Evolutionary conservation across 2,329 filamentous ascomycete genomes (phyloP).

Genomic region (Penicillium sp.): DNA sequence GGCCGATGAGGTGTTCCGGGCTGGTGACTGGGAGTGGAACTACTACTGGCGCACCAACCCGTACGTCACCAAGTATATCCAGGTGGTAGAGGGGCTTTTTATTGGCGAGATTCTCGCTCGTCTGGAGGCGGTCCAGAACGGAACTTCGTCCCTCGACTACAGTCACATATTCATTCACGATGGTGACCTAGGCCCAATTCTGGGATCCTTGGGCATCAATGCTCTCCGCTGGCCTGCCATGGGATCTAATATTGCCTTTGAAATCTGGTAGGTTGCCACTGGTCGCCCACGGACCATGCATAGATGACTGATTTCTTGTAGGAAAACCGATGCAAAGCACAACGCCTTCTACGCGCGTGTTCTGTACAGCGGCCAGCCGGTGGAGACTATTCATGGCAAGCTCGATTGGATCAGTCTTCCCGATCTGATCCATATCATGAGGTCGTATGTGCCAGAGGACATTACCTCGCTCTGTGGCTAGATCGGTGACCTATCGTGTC

Average conservation of each 20-base stretch:
- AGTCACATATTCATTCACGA: constrained; percentile 41
- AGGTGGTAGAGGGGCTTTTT: constrained; percentile 38
- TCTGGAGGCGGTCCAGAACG: constrained; percentile 29
- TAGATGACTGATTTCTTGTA: constrained; percentile 3
- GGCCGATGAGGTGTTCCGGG: constrained; percentile 40
- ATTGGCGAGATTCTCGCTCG: constrained; percentile 37
- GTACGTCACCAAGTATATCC: constrained; percentile 38
- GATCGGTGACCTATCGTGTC: no score
- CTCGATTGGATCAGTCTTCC: constrained; percentile 32
- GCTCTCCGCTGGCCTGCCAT: constrained; percentile 42
- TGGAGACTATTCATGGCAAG: constrained; percentile 30
- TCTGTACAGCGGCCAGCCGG: constrained; percentile 31
- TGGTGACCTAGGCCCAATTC: constrained; percentile 38
- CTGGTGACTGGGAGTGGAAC: constrained; percentile 45
- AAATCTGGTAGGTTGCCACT: constrained; percentile 33
- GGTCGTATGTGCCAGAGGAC: constrained; percentile 27
- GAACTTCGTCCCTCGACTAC: constrained; percentile 27
- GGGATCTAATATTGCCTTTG: constrained; percentile 40
- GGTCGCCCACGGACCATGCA: no score
- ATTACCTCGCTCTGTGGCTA: constrained; percentile 28
- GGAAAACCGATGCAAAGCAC: constrained; percentile 9
- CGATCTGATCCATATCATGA: constrained; percentile 27
- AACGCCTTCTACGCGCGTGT: constrained; percentile 26
- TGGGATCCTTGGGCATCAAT: constrained; percentile 37
- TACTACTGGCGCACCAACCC: constrained; percentile 40